A percentile compares a stretch with the other conserved stretches of the same genome.
These are phyloP conservation scores for Sporopachydermia quercuum DNA, from an alignment of 805 yeast species.

Conservation along the genomic window DNA sequence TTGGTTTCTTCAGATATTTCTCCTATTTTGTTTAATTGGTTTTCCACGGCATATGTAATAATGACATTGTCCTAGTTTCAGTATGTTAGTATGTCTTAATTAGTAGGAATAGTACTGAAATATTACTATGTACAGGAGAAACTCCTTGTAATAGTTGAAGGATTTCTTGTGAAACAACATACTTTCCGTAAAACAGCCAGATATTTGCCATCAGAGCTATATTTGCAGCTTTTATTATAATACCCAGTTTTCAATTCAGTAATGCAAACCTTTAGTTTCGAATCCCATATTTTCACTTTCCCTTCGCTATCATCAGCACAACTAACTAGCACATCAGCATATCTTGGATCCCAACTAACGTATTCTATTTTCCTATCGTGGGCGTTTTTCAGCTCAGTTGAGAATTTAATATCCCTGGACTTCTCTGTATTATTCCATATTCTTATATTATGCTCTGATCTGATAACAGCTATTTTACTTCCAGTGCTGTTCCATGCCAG, in stretches of 20 bases:
- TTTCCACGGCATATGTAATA: background rate
- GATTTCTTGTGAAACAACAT: too few species aligned
- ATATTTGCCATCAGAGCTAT: constrained; percentile 31
- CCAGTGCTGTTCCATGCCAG: constrained; percentile 18
- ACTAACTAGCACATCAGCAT: constrained; percentile 30
- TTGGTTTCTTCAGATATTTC: constrained; percentile 4
- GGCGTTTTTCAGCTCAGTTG: constrained; percentile 23
- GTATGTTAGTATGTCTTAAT: constrained; percentile 4
- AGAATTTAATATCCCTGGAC: constrained; percentile 17
- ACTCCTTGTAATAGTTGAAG: too few species aligned
- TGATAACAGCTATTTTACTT: constrained; percentile 15
- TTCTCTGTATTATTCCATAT: constrained; percentile 21
- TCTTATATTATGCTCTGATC: constrained; percentile 16
- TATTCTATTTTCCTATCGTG: constrained; percentile 26
- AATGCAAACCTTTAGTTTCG: constrained; percentile 19
- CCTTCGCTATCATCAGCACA: constrained; percentile 31
- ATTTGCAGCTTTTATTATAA: constrained; percentile 16
- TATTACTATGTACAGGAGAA: too few species aligned
- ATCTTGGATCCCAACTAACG: constrained; percentile 34
- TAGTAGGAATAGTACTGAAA: constrained; percentile 18
- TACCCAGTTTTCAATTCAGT: constrained; percentile 18
- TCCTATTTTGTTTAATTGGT: background rate
- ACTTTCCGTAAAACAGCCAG: constrained; percentile 29
- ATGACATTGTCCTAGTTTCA: constrained; percentile 2
- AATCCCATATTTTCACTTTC: constrained; percentile 32